These are phyloP conservation scores for Domatiomyces catenatus DNA, from an alignment of 2,329 filamentous ascomycete genomes.

Conservation along the genomic window DNA sequence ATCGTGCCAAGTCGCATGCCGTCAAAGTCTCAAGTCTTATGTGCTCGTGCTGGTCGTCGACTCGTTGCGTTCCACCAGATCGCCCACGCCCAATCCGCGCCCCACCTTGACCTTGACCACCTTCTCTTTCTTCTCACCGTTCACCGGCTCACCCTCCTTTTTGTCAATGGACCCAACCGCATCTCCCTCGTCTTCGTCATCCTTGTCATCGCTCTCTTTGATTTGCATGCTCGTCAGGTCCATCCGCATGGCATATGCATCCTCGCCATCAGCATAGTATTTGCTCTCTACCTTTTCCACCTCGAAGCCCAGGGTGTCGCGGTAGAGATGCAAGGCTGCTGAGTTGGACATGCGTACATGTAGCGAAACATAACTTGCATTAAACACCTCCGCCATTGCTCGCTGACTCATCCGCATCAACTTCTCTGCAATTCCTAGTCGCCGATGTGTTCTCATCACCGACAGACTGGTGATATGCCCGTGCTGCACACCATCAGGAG, in stretches of 20 bases:
- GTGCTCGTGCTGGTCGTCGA: conserved; percentile 5
- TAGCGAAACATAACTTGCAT: conserved; percentile 80
- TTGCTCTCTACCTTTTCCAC: conserved; percentile 70
- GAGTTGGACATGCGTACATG: conserved; percentile 91
- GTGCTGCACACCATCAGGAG: conserved; percentile 74
- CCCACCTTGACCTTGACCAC: conserved; percentile 80
- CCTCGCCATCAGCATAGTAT: conserved; percentile 96
- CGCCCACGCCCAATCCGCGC: conserved; percentile 58
- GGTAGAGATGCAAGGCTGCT: conserved; percentile 81
- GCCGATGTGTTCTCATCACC: conserved; percentile 89
- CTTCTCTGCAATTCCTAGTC: conserved; percentile 88
- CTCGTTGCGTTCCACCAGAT: conserved; percentile 37
- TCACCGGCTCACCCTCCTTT: conserved; percentile 30
- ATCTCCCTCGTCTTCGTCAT: conserved; percentile 47
- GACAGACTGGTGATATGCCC: conserved; percentile 91
- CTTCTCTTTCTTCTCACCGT: conserved; percentile 42
- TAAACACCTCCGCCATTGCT: conserved; percentile 92
- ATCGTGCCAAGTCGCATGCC: background rate
- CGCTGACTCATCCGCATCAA: conserved; percentile 91
- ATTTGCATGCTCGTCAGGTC: conserved; percentile 45
- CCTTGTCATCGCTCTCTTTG: conserved; percentile 30
- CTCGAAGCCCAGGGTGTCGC: conserved; percentile 74
- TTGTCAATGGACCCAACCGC: conserved; percentile 49
- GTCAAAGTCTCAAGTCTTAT: background rate
- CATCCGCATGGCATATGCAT: conserved; percentile 87